Conservation (phyloP, 352 stramenopile species). For the Globisporangium camurandrum region DNA sequence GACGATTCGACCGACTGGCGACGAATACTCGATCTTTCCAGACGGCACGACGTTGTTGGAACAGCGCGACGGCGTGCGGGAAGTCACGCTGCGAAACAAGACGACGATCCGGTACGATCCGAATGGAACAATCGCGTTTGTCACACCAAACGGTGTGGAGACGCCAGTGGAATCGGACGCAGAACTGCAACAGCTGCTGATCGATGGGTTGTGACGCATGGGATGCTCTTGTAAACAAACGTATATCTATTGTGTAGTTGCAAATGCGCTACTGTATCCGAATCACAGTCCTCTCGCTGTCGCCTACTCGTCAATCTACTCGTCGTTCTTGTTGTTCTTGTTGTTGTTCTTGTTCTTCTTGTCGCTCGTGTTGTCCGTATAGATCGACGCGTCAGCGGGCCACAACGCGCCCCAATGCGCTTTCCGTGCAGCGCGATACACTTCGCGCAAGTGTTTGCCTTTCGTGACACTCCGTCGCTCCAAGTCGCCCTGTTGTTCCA, state of each 20-base stretch:
- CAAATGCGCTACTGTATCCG: too few relatives aligned
- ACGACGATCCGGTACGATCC: constrained; percentile 71
- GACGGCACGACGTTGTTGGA: constrained; percentile 83
- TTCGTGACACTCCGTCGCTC: constrained; percentile 73
- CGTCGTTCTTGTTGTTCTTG: not conserved
- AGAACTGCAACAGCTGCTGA: constrained; percentile 50
- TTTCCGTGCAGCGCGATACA: constrained; percentile 77
- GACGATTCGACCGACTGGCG: constrained; percentile 59
- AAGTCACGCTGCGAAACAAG: constrained; percentile 70
- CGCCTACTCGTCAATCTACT: not conserved
- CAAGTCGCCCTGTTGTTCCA: constrained; percentile 39
- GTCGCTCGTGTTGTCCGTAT: constrained; percentile 22
- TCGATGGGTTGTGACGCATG: constrained; percentile 21
- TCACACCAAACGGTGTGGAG: constrained; percentile 35
- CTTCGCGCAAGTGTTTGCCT: constrained; percentile 64
- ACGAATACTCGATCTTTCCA: constrained; percentile 77
- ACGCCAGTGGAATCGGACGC: constrained; percentile 52
- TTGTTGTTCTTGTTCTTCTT: too few relatives aligned
- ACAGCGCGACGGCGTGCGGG: constrained; percentile 50
- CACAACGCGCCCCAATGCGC: constrained; percentile 74
- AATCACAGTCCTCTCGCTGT: not conserved
- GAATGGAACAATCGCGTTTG: constrained; percentile 59
- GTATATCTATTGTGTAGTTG: too few relatives aligned
- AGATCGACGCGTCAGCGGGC: constrained; percentile 60
- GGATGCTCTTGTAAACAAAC: too few relatives aligned